Evolutionary conservation across 768 basidiomycete genomes (phyloP).

Genomic region (Auriscalpium microsporum): DNA sequence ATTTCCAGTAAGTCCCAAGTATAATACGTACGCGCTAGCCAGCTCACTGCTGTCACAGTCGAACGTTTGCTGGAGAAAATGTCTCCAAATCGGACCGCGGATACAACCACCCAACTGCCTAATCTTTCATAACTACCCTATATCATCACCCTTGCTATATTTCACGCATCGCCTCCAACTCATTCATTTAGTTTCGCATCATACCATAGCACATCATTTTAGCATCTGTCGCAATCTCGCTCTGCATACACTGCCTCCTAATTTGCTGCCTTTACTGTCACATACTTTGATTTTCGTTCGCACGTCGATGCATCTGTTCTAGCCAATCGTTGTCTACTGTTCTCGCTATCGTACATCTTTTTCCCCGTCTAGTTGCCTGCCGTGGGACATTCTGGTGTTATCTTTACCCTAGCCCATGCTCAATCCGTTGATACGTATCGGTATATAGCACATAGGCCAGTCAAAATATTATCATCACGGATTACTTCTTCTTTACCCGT

Average conservation of each 20-base stretch:
- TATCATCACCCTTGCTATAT: neutral
- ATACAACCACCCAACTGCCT: neutral
- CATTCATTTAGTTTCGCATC: neutral
- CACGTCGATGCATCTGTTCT: neutral
- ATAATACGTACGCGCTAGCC: neutral
- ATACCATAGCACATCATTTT: neutral
- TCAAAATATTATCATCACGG: neutral
- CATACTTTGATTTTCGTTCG: neutral
- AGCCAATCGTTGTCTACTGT: neutral
- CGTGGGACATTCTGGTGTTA: neutral
- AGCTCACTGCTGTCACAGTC: slow-evolving; percentile 31
- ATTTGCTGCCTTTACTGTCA: neutral
- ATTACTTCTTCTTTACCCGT: too few relatives aligned
- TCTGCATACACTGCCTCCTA: neutral
- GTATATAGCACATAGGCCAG: neutral
- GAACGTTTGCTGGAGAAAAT: slow-evolving; percentile 60
- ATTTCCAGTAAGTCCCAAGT: slow-evolving; percentile 52
- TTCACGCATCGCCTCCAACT: neutral
- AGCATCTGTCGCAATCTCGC: slow-evolving; percentile 1
- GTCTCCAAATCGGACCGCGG: slow-evolving; percentile 19
- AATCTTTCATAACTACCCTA: neutral
- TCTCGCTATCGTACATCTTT: neutral
- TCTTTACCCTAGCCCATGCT: neutral
- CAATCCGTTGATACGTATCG: neutral
- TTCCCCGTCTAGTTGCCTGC: neutral